phyloP scores from a whole-genome alignment of 441 rosid species.

The Manihot esculenta region DNA sequence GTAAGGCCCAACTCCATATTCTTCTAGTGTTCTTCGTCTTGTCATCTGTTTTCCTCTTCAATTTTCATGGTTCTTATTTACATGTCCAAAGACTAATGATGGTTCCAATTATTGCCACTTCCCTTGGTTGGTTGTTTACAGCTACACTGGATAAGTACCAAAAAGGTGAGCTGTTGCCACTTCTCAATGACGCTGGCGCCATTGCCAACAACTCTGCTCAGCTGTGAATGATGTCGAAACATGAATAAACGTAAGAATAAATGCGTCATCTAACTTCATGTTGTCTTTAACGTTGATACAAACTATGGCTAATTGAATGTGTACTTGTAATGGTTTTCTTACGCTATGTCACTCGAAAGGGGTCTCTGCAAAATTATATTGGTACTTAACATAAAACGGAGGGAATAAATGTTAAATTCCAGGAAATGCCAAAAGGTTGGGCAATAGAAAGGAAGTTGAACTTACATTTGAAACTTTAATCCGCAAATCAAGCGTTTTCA shows the following conservation, averaged over 20 bases:
- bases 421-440: neutral
- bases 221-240: slow-evolving; percentile 21
- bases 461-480: slow-evolving; percentile 55
- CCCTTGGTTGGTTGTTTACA: slow-evolving; percentile 27
- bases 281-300: neutral
- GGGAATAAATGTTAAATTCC: neutral
- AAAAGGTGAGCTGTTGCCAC: slow-evolving; percentile 50
- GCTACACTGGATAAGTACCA: slow-evolving; percentile 51
- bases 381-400: neutral
- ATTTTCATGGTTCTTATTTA: neutral
- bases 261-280: no score
- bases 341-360: neutral
- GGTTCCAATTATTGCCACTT: no score
- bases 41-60: neutral
- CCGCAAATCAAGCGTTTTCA: slow-evolving; percentile 65
- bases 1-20: slow-evolving; percentile 29
- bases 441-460: neutral
- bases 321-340: no score
- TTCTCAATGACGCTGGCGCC: slow-evolving; percentile 63
- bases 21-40: neutral
- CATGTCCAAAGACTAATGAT: neutral
- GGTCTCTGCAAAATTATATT: no score
- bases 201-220: slow-evolving; percentile 40
- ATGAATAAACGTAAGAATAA: no score
- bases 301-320: neutral